Conservation (phyloP, 805 yeast species). For the Priceomyces castillae region DNA sequence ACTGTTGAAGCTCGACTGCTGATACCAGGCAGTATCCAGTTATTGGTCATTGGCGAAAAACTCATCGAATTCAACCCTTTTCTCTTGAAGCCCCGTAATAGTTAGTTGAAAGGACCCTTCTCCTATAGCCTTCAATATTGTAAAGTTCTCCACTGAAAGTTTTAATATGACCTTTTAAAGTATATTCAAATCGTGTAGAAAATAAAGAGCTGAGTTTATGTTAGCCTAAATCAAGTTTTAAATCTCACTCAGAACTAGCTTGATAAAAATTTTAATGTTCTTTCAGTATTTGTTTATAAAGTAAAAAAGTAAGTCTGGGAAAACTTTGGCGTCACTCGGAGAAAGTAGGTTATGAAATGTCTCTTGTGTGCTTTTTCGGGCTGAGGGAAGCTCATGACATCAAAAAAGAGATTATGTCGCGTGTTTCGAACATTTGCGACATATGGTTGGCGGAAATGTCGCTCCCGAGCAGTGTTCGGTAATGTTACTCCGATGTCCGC, state of each 20-base stretch:
- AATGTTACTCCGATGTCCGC: slow-evolving; percentile 7
- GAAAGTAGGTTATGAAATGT: slow-evolving; percentile 1
- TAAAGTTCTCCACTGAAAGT: too few species aligned
- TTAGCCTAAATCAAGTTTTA: too few species aligned
- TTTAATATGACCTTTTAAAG: too few species aligned
- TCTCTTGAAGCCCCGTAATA: not conserved
- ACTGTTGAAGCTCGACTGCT: not conserved
- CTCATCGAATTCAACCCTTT: not conserved
- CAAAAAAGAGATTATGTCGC: not conserved
- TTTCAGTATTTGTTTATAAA: not conserved
- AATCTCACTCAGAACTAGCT: too few species aligned
- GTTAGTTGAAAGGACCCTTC: too few species aligned
- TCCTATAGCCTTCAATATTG: too few species aligned
- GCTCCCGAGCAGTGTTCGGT: slow-evolving; percentile 9
- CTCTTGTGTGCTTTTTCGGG: not conserved
- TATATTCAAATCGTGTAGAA: too few species aligned
- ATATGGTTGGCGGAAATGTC: slow-evolving; percentile 8
- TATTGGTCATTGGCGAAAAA: not conserved
- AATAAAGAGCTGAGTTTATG: too few species aligned
- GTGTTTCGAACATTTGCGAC: not conserved
- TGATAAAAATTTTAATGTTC: too few species aligned
- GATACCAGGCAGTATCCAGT: not conserved
- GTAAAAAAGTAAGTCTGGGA: not conserved
- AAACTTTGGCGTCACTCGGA: slow-evolving; percentile 6
- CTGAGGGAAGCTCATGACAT: not conserved